A percentile compares a stretch with the other conserved stretches of the same genome.
Evolutionary conservation across 768 basidiomycete species (phyloP).

Genomic region (Russula dissimulans): DNA sequence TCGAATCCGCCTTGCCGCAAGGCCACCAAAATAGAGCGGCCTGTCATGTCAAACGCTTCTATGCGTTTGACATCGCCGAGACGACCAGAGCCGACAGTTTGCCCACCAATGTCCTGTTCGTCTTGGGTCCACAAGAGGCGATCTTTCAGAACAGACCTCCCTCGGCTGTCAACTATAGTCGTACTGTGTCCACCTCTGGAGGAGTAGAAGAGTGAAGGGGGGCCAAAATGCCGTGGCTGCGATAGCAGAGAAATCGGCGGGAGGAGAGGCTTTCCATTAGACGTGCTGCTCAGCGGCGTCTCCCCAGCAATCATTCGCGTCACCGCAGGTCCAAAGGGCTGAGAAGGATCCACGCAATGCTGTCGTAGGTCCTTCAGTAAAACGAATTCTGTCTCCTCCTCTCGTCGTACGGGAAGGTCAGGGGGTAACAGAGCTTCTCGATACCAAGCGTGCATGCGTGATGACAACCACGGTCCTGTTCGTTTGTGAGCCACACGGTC

Average conservation of each 20-base stretch:
- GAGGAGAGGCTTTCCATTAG: constrained; percentile 48
- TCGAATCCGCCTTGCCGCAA: constrained; percentile 83
- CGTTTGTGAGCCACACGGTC: neutral
- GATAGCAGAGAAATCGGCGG: constrained; percentile 65
- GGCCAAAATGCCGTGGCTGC: constrained; percentile 77
- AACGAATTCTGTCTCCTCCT: constrained; percentile 60
- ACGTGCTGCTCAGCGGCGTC: constrained; percentile 25
- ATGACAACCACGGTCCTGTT: constrained; percentile 79
- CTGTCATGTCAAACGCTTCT: constrained; percentile 71
- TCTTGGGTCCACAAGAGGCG: constrained; percentile 74
- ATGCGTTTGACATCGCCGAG: constrained; percentile 79
- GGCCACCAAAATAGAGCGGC: constrained; percentile 71
- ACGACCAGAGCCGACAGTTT: constrained; percentile 29
- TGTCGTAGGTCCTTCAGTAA: constrained; percentile 66
- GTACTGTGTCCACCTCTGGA: constrained; percentile 88
- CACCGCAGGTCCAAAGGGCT: constrained; percentile 54
- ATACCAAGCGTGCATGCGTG: constrained; percentile 84
- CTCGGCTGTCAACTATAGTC: constrained; percentile 77
- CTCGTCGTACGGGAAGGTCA: constrained; percentile 71
- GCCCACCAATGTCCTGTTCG: constrained; percentile 37
- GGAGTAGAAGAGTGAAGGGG: constrained; percentile 79
- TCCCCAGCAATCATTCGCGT: constrained; percentile 24
- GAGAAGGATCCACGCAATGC: constrained; percentile 72
- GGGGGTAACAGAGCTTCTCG: constrained; percentile 76
- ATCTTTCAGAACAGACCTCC: constrained; percentile 74